Percentiles rank a stretch among this genome's conserved stretches.
phyloP scores from a whole-genome alignment of 768 basidiomycete species.

The Tulasnella sp. region DNA sequence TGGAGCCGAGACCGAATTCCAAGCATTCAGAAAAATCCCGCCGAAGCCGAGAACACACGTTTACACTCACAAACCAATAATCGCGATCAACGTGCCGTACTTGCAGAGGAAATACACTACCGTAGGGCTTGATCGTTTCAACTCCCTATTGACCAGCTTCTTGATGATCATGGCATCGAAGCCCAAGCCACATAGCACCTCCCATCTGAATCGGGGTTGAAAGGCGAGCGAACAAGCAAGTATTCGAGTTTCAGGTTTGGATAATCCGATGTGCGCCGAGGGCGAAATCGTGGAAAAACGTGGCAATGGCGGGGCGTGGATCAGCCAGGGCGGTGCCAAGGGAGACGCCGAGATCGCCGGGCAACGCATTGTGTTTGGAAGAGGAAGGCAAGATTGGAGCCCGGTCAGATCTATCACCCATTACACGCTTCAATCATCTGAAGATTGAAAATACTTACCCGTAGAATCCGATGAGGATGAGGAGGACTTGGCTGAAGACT shows the following conservation, averaged over 20 bases:
- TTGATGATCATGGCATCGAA: constrained; percentile 2
- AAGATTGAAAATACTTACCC: background rate
- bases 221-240: background rate
- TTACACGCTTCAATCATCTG: background rate
- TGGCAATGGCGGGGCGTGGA: background rate
- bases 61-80: background rate
- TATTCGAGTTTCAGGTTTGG: background rate
- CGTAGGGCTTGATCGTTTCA: background rate
- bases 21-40: too few relatives aligned
- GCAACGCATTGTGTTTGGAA: background rate
- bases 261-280: background rate
- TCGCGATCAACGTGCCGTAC: background rate
- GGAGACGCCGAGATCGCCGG: background rate
- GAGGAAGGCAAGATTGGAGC: background rate
- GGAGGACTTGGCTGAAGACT: constrained; percentile 3
- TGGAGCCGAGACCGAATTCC: background rate
- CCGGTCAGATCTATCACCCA: background rate
- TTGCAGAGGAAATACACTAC: constrained; percentile 8
- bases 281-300: background rate
- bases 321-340: background rate
- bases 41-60: background rate
- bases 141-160: background rate
- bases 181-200: background rate
- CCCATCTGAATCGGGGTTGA: constrained; percentile 11
- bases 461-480: constrained; percentile 17